Conservation (phyloP, 2,329 filamentous ascomycete genomes). For the Stemphylium beticola region DNA sequence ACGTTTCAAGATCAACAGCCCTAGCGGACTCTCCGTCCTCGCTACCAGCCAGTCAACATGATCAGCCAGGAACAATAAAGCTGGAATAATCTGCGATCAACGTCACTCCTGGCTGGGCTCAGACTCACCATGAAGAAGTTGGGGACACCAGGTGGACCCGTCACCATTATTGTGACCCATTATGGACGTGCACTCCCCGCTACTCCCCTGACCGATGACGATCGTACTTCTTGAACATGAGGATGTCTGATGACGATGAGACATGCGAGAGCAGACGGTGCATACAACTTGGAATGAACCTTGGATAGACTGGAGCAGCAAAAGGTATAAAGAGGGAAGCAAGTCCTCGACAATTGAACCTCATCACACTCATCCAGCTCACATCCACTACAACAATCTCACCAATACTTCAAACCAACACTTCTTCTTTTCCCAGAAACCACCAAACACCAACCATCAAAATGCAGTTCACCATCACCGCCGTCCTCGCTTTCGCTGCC, state of each 20-base stretch:
- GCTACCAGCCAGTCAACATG: constrained; percentile 25
- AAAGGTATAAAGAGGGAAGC: constrained; percentile 42
- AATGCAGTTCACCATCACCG: constrained; percentile 46
- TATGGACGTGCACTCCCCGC: constrained; percentile 12
- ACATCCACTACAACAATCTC: constrained; percentile 15
- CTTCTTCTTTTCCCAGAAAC: constrained; percentile 9
- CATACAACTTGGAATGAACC: constrained; percentile 10
- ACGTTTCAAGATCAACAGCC: constrained; percentile 30
- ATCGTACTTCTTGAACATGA: constrained; percentile 2
- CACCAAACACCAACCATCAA: constrained; percentile 22
- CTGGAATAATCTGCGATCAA: constrained; percentile 38
- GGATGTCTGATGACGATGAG: constrained; percentile 8
- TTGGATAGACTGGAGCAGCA: constrained; percentile 3
- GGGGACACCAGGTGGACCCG: constrained; percentile 25
- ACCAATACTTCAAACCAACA: constrained; percentile 15
- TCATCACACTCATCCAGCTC: constrained; percentile 33
- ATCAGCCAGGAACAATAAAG: constrained; percentile 25
- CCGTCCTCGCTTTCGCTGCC: constrained; percentile 40
- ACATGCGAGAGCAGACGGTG: constrained; percentile 5
- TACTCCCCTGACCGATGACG: constrained; percentile 36
- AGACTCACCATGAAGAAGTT: constrained; percentile 15
- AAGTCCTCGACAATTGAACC: constrained; percentile 24
- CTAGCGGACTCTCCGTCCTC: constrained; percentile 23
- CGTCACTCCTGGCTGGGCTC: constrained; percentile 26
- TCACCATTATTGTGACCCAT: constrained; percentile 19